phyloP scores from a whole-genome alignment of 179 eudicot genomes.

The Sideroxylon spinosum region DNA sequence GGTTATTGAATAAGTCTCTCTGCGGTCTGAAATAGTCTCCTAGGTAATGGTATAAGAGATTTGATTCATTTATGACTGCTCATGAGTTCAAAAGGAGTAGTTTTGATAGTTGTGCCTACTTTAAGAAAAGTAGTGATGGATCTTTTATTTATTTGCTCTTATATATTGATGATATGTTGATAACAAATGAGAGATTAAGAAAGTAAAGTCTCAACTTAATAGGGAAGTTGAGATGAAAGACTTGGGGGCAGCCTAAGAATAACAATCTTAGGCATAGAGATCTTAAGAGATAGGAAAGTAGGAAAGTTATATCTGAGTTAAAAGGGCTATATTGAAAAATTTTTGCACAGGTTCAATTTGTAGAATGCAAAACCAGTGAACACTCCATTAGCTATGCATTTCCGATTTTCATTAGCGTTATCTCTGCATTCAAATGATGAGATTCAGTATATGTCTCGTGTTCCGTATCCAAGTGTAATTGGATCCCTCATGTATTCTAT shows the following conservation, averaged over 20 bases:
- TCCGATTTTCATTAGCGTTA: neutral
- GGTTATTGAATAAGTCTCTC: neutral
- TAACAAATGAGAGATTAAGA: neutral
- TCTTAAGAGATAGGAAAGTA: neutral
- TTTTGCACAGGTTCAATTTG: conserved; percentile 8
- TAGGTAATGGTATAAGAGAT: neutral
- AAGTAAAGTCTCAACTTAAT: neutral
- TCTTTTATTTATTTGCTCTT: neutral
- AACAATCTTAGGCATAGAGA: neutral
- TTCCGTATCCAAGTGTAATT: conserved; percentile 5
- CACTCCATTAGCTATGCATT: conserved; percentile 11
- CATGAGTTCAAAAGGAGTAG: neutral
- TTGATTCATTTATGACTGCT: neutral
- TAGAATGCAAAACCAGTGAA: conserved; percentile 1
- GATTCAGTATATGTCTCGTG: neutral
- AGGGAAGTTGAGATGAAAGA: conserved; percentile 3
- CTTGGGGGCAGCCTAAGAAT: neutral
- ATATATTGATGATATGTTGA: neutral
- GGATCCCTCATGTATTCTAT: neutral
- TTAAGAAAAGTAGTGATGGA: neutral
- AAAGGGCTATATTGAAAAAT: conserved; percentile 4
- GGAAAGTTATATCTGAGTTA: neutral
- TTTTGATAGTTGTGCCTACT: conserved; percentile 7
- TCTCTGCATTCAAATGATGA: neutral
- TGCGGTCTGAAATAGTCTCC: conserved; percentile 1